Conservation (phyloP, 176 grass and related monocot genomes). For the Echinochloa phyllopogon region DNA sequence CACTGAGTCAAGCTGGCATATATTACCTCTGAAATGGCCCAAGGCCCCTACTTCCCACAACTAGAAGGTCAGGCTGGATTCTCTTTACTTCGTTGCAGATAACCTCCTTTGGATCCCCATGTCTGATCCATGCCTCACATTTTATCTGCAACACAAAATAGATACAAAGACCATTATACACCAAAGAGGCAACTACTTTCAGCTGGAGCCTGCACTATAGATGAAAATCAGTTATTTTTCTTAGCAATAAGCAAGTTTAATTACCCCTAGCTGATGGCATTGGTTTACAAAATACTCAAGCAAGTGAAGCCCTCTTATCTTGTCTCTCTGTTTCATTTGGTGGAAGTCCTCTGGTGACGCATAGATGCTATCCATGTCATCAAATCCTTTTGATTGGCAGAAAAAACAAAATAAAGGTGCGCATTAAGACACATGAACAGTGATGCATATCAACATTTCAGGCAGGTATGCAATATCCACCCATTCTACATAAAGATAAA, state of each 20-base stretch:
- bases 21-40: constrained; percentile 96
- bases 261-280: constrained; percentile 87
- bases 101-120: constrained; percentile 89
- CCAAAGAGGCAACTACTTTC: neutral
- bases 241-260: constrained; percentile 12
- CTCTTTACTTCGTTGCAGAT: constrained; percentile 87
- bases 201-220: constrained; percentile 23
- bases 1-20: neutral
- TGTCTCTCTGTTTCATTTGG: constrained; percentile 74
- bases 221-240: constrained; percentile 34
- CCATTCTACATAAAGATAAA: constrained; percentile 14
- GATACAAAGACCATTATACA: constrained; percentile 22
- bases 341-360: constrained; percentile 88
- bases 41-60: constrained; percentile 85
- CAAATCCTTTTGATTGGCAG: constrained; percentile 71
- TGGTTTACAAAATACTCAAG: constrained; percentile 87
- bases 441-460: constrained; percentile 24
- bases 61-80: constrained; percentile 83
- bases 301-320: constrained; percentile 90
- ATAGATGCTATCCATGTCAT: constrained; percentile 96
- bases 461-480: neutral
- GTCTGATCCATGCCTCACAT: constrained; percentile 85
- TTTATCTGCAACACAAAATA: constrained; percentile 61
- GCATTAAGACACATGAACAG: constrained; percentile 15
- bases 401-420: constrained; percentile 31